Evolutionary conservation across 2,329 filamentous ascomycete species (phyloP).

Genomic region (Ophiostoma piceae): DNA sequence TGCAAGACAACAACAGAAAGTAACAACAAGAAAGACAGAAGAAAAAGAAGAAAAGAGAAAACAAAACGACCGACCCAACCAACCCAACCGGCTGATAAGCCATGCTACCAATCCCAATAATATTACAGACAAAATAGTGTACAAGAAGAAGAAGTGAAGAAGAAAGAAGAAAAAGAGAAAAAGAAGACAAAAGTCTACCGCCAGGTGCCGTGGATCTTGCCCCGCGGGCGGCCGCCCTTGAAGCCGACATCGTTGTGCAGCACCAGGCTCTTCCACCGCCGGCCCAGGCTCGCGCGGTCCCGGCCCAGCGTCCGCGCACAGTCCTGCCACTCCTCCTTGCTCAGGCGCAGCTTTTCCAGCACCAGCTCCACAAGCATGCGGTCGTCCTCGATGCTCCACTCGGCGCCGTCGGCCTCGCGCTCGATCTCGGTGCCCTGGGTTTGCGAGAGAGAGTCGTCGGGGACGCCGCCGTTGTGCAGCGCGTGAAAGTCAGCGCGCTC

Average conservation of each 20-base stretch:
- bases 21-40: neutral
- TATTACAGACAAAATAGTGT: slow-evolving; percentile 18
- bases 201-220: slow-evolving; percentile 50
- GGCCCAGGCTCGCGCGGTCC: slow-evolving; percentile 51
- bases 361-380: slow-evolving; percentile 62
- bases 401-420: slow-evolving; percentile 42
- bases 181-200: slow-evolving; percentile 35
- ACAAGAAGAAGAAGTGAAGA: slow-evolving; percentile 1
- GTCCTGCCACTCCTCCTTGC: slow-evolving; percentile 62
- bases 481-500: slow-evolving; percentile 55
- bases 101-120: slow-evolving; percentile 9
- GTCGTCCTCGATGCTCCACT: slow-evolving; percentile 61
- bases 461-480: slow-evolving; percentile 37
- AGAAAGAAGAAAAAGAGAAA: neutral
- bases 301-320: slow-evolving; percentile 59
- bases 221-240: slow-evolving; percentile 42
- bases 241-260: slow-evolving; percentile 55
- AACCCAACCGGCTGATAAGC: neutral
- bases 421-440: slow-evolving; percentile 38
- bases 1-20: slow-evolving; percentile 5
- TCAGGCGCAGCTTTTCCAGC: slow-evolving; percentile 60
- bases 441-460: slow-evolving; percentile 25
- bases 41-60: neutral
- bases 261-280: slow-evolving; percentile 60
- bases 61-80: neutral